Evolutionary conservation across 352 stramenopile species (phyloP).

Genomic region (Hyaloperonospora brassicae): DNA sequence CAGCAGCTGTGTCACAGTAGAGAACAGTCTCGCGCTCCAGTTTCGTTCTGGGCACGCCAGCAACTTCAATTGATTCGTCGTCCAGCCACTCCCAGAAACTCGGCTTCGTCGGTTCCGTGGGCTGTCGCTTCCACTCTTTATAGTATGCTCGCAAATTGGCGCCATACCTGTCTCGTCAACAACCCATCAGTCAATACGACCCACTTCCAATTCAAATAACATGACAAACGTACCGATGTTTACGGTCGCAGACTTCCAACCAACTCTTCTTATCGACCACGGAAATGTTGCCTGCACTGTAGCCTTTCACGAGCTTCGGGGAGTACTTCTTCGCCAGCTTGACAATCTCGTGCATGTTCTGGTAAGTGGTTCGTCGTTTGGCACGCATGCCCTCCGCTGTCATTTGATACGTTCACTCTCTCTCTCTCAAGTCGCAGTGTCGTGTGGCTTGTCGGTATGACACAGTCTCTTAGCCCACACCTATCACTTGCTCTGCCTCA

Average conservation of each 20-base stretch:
- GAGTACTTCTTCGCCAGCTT: conserved; percentile 86
- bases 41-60: conserved; percentile 84
- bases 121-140: conserved; percentile 91
- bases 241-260: conserved; percentile 84
- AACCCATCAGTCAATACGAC: background rate
- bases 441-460: conserved; percentile 5
- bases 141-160: conserved; percentile 96
- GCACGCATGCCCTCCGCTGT: conserved; percentile 63
- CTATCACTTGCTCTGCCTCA: conserved; percentile 35
- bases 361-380: conserved; percentile 69
- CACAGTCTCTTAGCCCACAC: conserved; percentile 35
- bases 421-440: conserved; percentile 3
- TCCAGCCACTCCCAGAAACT: conserved; percentile 88
- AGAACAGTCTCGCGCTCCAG: conserved; percentile 93
- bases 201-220: conserved; percentile 1
- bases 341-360: conserved; percentile 86
- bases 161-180: conserved; percentile 76
- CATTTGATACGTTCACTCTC: conserved; percentile 30
- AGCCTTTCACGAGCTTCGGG: conserved; percentile 82
- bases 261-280: conserved; percentile 88
- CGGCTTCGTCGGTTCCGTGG: conserved; percentile 51
- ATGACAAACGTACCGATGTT: conserved; percentile 53
- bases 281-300: conserved; percentile 85
- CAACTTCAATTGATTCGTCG: conserved; percentile 79
- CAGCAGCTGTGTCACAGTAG: conserved; percentile 88